Evolutionary conservation across 2,329 filamentous ascomycete genomes (phyloP).

Genomic region (Zymoseptoria tritici): DNA sequence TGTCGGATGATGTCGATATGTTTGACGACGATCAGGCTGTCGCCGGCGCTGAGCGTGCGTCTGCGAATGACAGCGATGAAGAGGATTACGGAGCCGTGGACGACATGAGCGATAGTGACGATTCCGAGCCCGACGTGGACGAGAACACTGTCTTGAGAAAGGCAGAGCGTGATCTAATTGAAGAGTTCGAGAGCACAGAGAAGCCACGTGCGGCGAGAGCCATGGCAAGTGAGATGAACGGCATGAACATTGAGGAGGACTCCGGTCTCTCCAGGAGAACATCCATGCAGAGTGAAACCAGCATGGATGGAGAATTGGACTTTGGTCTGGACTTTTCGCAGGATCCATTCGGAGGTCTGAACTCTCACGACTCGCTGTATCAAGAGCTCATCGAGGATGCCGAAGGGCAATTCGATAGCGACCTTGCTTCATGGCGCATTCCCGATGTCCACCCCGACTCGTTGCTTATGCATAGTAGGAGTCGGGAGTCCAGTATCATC

Average conservation of each 20-base stretch:
- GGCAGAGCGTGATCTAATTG: constrained; percentile 23
- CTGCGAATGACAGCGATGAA: constrained; percentile 16
- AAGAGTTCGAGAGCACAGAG: constrained; percentile 24
- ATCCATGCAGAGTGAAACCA: constrained; percentile 19
- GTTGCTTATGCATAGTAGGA: neutral
- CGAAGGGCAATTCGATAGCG: constrained; percentile 14
- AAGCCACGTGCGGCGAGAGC: constrained; percentile 14
- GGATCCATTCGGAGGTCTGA: constrained; percentile 25
- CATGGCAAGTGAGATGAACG: constrained; percentile 20
- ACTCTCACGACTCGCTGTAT: constrained; percentile 17
- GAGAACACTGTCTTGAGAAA: constrained; percentile 18
- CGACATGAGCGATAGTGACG: constrained; percentile 26
- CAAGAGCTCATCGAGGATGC: constrained; percentile 24
- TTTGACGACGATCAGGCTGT: constrained; percentile 13
- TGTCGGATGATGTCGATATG: constrained; percentile 3
- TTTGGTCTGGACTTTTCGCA: constrained; percentile 20
- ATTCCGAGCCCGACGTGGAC: constrained; percentile 20
- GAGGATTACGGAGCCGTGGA: constrained; percentile 27
- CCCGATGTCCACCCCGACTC: constrained; percentile 13
- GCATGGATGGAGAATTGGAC: constrained; percentile 9
- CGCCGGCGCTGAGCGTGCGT: constrained; percentile 9
- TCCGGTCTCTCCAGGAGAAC: constrained; percentile 17
- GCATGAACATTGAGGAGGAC: constrained; percentile 9
- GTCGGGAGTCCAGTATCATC: constrained; percentile 7
- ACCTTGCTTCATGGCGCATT: constrained; percentile 21